Evolutionary conservation across 2,329 filamentous ascomycete genomes (phyloP), one percentile per base, ranked within the genome.

Genomic region (Cercospora sp.): DNA sequence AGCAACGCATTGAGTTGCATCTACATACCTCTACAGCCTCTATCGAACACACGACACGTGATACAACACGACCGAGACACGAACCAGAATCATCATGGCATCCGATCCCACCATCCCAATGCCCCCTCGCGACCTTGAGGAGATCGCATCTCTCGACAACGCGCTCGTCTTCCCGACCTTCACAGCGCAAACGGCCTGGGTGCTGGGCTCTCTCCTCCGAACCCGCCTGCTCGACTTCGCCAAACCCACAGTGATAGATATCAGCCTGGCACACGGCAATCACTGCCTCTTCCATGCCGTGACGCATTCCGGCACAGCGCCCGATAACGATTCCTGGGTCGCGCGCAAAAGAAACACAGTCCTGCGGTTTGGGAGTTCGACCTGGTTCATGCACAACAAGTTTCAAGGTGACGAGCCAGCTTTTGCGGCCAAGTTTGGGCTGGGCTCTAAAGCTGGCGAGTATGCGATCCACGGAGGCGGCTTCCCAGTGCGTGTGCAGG

Each of bases 391-490:
- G 86, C 84, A 86, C 69, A 86, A 88, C 78, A 91, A 91, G 81
- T 88, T 88, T 71, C 77, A 75, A 1, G 87, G 87, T 10, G 85
- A 93, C 70, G 89, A 93, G 80, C 81, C 76, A 26, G 82, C 80
- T 2, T 93, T 94, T 78, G 84, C 84, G 48, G 83, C 84, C 33
- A 90, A 90, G 77, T 91, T 87, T 75, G 88, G 85, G 36, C 81
- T 94, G 75, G 84, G 86, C 5, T 79, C 79, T 65, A 80, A 81
- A 48, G 85, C 84, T 60, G 83, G 84, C 64, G 82, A 86, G 33
- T 94, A 91, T 81, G 91, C 91, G 0, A 91, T 93, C 69, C 91
- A 94, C 78, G 92, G 92, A 0, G 92, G 92, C 23, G 92, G 85
- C 0, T 88, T 92, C 70, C 92, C 92, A 0, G 85, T 94, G 33